Evolutionary conservation across 2,329 filamentous ascomycete genomes (phyloP), one percentile per base, ranked within the genome.

Genomic region (Nectriaceae sp.): DNA sequence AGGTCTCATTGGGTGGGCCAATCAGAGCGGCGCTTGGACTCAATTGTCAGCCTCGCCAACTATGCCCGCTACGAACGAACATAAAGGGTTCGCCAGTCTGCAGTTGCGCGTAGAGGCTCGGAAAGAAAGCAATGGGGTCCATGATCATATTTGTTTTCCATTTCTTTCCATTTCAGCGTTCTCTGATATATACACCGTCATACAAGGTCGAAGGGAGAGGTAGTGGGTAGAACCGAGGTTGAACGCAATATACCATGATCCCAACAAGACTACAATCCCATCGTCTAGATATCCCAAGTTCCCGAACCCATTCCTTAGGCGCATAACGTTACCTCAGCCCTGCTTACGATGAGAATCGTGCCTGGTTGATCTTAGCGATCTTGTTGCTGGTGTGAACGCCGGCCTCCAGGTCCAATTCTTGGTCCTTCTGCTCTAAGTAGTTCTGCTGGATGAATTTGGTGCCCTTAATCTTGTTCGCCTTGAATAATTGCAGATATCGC

Each of bases 391-490:
- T 64, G 61, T 72, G 69, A 36, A 72, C 69, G 61, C 68, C 70
- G 50, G 68, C 69, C 40, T 61, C 66, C 43, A 65, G 53, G 52
- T 72, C 70, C 45, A 70, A 52, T 48, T 70, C 66, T 55, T 70
- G 63, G 33, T 73, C 71, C 62, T 74, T 68, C 74, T 85, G 78
- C 44, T 75, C 70, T 51, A 85, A 67, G 71, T 89, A 89, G 75
- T 91, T 90, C 67, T 88, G 85, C 73, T 92, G 88, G 65, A 90
- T 75, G 62, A 90, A 91, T 56, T 90, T 75, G 70, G 89, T 90
- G 50, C 89, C 89, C 75, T 84, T 87, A 68, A 93, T 79, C 73
- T 89, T 88, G 64, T 87, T 79, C 56, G 87, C 80, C 73, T 88
- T 87, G 60, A 94, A 75, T 59, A 93, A 75, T 70, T 90, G 80